These are phyloP conservation scores for Allium sativum DNA, from an alignment of 106 monocot genomes.

Conservation along the genomic window DNA sequence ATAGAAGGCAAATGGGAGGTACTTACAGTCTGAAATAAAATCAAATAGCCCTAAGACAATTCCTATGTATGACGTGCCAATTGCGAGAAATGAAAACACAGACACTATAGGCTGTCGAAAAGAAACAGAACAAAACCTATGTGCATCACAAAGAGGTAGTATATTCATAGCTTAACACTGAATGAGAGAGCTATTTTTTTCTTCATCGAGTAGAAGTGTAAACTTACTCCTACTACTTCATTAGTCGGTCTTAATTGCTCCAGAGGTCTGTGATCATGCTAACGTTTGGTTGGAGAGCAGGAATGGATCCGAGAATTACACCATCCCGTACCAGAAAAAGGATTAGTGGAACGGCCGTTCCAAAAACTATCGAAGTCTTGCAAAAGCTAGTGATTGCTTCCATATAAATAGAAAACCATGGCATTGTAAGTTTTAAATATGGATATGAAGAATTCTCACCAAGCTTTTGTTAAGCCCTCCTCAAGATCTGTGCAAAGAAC, in stretches of 20 bases:
- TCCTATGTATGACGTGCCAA: constrained; percentile 79
- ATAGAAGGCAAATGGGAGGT: neutral
- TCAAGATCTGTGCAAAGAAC: constrained; percentile 91
- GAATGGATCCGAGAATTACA: constrained; percentile 83
- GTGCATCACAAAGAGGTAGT: neutral
- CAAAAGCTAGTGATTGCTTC: neutral
- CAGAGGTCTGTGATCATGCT: constrained; percentile 45
- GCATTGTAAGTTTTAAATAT: too few relatives aligned
- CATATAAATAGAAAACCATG: too few relatives aligned
- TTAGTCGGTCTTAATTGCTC: constrained; percentile 54
- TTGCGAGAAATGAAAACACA: constrained; percentile 86
- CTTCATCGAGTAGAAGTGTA: too few relatives aligned
- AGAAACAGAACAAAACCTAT: neutral
- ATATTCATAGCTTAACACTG: neutral
- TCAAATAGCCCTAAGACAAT: constrained; percentile 87
- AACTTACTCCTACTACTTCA: constrained; percentile 76
- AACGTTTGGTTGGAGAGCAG: constrained; percentile 21
- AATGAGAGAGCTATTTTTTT: too few relatives aligned
- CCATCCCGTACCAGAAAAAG: constrained; percentile 93
- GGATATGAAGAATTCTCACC: constrained; percentile 22
- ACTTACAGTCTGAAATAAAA: constrained; percentile 95
- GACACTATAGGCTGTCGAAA: constrained; percentile 71
- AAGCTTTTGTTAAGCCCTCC: constrained; percentile 75
- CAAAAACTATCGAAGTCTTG: constrained; percentile 79
- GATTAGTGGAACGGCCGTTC: constrained; percentile 71